phyloP scores from a whole-genome alignment of 129 eudicot species.

The Escallonia herrerae region DNA sequence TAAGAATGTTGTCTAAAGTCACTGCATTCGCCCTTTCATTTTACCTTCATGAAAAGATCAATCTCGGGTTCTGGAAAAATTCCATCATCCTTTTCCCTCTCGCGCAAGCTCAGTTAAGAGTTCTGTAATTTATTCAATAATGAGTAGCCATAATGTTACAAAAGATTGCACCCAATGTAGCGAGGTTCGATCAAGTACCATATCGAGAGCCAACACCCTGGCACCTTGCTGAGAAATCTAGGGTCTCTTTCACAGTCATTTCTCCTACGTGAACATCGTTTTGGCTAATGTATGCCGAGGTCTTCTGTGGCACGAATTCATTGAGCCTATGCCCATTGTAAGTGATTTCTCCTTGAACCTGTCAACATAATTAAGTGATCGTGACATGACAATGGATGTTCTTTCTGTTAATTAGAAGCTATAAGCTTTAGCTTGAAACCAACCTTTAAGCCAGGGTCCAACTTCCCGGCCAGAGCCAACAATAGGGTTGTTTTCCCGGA shows the following conservation, averaged over 20 bases:
- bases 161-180: background rate
- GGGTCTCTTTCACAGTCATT: slow-evolving; percentile 81
- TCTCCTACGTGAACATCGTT: slow-evolving; percentile 80
- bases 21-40: background rate
- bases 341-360: slow-evolving; percentile 71
- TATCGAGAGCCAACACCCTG: slow-evolving; percentile 87
- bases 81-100: slow-evolving; percentile 75
- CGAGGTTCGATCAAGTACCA: slow-evolving; percentile 34
- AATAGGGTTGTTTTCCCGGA: slow-evolving; percentile 98
- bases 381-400: slow-evolving; percentile 6
- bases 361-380: slow-evolving; percentile 4
- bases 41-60: slow-evolving; percentile 95
- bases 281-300: slow-evolving; percentile 83
- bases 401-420: slow-evolving; percentile 11
- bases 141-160: background rate
- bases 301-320: slow-evolving; percentile 77
- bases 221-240: slow-evolving; percentile 83
- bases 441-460: slow-evolving; percentile 67
- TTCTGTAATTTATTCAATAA: slow-evolving; percentile 29
- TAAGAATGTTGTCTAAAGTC: background rate
- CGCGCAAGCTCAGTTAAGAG: slow-evolving; percentile 78
- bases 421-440: slow-evolving; percentile 6
- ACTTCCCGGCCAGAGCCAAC: slow-evolving; percentile 92
- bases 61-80: slow-evolving; percentile 89
- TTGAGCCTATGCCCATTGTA: slow-evolving; percentile 76